A percentile compares a stretch with the other conserved stretches of the same genome.
Conservation (phyloP, 768 basidiomycete species). For the Ramaria sp. region DNA sequence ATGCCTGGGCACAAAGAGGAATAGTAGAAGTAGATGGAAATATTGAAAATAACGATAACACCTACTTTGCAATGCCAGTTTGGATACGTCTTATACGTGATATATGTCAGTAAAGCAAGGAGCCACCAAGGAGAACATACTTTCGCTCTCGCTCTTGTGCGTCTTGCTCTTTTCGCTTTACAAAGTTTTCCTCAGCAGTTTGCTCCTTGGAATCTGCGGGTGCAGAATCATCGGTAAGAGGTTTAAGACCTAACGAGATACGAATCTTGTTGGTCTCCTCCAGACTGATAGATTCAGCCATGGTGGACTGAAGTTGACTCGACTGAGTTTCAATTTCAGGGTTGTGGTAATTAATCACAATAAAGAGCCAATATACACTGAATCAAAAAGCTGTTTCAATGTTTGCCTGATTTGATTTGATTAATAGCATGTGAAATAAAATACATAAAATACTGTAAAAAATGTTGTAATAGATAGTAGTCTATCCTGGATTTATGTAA, state of each 20-base stretch:
- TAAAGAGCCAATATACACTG: no score
- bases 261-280: conserved; percentile 97
- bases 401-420: no score
- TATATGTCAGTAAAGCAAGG: conserved; percentile 13
- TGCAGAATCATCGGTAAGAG: conserved; percentile 71
- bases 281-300: conserved; percentile 84
- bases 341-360: no score
- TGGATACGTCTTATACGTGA: conserved; percentile 45
- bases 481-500: no score
- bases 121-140: conserved; percentile 34
- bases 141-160: conserved; percentile 64
- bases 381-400: no score
- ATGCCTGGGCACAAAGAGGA: conserved; percentile 17
- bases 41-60: conserved; percentile 22
- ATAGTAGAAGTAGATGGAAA: conserved; percentile 35
- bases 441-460: no score
- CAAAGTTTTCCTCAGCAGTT: conserved; percentile 81
- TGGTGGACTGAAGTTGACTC: conserved; percentile 19
- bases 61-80: conserved; percentile 84
- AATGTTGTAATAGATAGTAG: no score
- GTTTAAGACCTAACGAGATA: conserved; percentile 86
- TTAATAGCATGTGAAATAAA: no score
- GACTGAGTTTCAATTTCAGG: no score
- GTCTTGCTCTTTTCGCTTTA: conserved; percentile 57
- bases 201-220: conserved; percentile 69